Evolutionary conservation across 1,139 yeast genomes (phyloP), one percentile per base, ranked within the genome.

Genomic region (Saccharomyces pastorianus): DNA sequence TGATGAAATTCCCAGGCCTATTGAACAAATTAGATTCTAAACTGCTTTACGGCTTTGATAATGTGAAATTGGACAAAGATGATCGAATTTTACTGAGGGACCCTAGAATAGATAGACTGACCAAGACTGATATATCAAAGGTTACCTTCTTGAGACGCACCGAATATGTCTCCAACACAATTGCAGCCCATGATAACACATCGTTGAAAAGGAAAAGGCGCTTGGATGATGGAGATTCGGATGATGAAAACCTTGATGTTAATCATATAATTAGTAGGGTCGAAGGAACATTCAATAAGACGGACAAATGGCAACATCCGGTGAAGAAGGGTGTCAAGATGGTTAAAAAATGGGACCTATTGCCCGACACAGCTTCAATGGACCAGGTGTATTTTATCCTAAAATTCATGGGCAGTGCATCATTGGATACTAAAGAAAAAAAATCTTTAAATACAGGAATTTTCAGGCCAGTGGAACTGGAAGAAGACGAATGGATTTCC

Each of bases 61-160:
- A 72, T 63, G 58, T 77, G 26, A 73, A 73, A 53, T 74, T 93
- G 57, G 96, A 88, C 64, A 85, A 93, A 13, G 80, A 80, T 55
- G 99, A 95, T 71, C 76, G 84, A 58, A 80, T 80, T 7, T 76
- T 95, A 53, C 76, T 93, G 55, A 81, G 91, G 67, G 96, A 90
- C 67, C 96, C 97, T 6, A 61, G 74, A 73, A 59, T 73, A 74
- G 71, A 82, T 75, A 67, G 77, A 80, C 49, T 82, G 73, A 67
- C 84, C 76, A 58, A 82, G 75, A 57, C 70, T 11, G 74, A 75
- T 34, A 68, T 72, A 49, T 77, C 79, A 5, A 78, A 78, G 47
- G 97, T 91, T 27, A 81, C 95, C 20, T 91, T 91, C 73, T 78
- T 91, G 67, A 84, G 98, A 73, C 83, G 98, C 74, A 91, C 98